Conservation (phyloP, 345 rosid species). For the Salix udensis region DNA sequence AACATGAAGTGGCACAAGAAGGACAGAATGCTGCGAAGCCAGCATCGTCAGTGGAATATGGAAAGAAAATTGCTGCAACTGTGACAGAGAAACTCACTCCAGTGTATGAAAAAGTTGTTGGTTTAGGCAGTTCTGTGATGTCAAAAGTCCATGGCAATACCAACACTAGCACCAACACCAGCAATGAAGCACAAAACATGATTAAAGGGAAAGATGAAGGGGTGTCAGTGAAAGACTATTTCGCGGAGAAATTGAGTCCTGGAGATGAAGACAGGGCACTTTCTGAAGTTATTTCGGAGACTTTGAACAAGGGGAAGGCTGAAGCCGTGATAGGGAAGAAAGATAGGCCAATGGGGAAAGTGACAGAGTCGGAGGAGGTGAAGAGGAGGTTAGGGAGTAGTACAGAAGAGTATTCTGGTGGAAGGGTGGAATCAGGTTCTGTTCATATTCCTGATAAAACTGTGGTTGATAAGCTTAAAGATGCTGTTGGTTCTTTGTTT, state of each 20-base stretch:
- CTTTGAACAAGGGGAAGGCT: conserved; percentile 34
- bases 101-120: conserved; percentile 42
- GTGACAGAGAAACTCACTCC: conserved; percentile 50
- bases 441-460: conserved; percentile 28
- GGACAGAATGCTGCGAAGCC: conserved; percentile 7
- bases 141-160: conserved; percentile 29
- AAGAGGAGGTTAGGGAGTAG: conserved; percentile 34
- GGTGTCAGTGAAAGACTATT: conserved; percentile 45
- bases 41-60: conserved; percentile 31
- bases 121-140: conserved; percentile 33
- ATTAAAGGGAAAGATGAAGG: conserved; percentile 39
- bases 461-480: conserved; percentile 49
- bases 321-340: not conserved
- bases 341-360: conserved; percentile 29
- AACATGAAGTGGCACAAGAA: conserved; percentile 1
- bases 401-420: conserved; percentile 17
- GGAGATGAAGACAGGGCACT: conserved; percentile 73
- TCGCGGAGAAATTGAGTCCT: conserved; percentile 61
- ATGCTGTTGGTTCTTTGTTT: conserved; percentile 55
- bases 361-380: conserved; percentile 60
- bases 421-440: conserved; percentile 10
- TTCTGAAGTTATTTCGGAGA: conserved; percentile 50
- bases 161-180: conserved; percentile 8
- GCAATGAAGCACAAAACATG: not conserved
- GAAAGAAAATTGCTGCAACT: conserved; percentile 42